Evolutionary conservation across 495 filamentous ascomycete species (phyloP).

Genomic region (Penicillium diatomitis): DNA sequence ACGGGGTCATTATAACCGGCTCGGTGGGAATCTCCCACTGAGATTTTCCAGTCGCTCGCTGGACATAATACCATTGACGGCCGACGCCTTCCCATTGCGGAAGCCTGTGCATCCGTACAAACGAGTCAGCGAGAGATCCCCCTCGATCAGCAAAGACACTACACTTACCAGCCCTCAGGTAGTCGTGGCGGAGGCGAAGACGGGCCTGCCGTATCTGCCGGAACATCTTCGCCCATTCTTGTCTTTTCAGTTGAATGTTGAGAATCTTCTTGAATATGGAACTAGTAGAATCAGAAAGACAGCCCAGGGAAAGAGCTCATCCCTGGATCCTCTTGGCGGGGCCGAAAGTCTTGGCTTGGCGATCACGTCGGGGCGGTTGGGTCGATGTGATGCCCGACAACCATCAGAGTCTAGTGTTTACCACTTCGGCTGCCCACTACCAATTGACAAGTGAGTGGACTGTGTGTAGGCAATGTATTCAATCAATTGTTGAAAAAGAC

Average conservation of each 20-base stretch:
- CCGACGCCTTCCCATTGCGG: conserved; percentile 72
- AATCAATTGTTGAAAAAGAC: no score
- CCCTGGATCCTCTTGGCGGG: conserved; percentile 15
- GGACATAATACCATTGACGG: conserved; percentile 73
- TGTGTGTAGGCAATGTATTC: no score
- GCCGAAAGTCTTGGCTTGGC: conserved; percentile 12
- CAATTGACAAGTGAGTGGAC: no score
- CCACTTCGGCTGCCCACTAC: no score
- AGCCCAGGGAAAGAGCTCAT: not conserved
- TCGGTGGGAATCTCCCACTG: conserved; percentile 73
- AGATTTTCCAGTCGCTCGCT: conserved; percentile 62
- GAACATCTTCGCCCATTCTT: conserved; percentile 28
- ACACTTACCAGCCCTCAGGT: conserved; percentile 57
- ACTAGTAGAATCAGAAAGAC: not conserved
- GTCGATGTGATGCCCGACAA: not conserved
- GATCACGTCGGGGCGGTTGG: conserved; percentile 10
- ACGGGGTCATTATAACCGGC: conserved; percentile 37
- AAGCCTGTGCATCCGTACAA: conserved; percentile 36
- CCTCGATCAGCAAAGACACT: no score
- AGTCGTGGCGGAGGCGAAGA: conserved; percentile 60
- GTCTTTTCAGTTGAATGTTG: not conserved
- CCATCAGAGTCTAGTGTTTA: no score
- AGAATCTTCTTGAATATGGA: not conserved
- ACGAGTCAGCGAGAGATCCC: not conserved
- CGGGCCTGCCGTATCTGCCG: conserved; percentile 58